These are phyloP conservation scores for Phytophthora citricola DNA, from an alignment of 352 stramenopile genomes.

Conservation along the genomic window DNA sequence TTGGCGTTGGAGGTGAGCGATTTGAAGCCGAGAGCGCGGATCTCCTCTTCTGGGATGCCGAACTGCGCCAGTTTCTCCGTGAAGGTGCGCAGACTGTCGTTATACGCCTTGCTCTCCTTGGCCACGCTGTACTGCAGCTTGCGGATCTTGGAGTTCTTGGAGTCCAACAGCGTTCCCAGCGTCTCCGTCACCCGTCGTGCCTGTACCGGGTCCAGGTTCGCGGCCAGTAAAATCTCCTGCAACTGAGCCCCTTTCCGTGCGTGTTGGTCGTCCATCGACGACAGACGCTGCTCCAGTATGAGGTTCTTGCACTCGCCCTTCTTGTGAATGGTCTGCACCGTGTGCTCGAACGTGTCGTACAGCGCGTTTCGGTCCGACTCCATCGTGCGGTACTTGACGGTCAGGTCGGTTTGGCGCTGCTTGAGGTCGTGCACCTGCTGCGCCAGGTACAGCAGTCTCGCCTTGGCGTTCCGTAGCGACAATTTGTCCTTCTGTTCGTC, in stretches of 20 bases:
- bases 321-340: constrained; percentile 89
- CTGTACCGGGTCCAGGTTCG: constrained; percentile 76
- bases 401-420: constrained; percentile 69
- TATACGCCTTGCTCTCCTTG: constrained; percentile 83
- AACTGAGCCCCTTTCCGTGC: constrained; percentile 77
- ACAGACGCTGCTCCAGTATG: constrained; percentile 85
- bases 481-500: constrained; percentile 93
- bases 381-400: constrained; percentile 73
- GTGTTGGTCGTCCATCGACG: constrained; percentile 76
- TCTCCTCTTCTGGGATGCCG: constrained; percentile 79
- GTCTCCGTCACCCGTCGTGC: constrained; percentile 73
- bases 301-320: constrained; percentile 93
- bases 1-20: constrained; percentile 60
- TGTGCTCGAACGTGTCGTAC: constrained; percentile 92
- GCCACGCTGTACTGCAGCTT: constrained; percentile 69
- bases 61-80: constrained; percentile 69
- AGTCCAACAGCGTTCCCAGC: constrained; percentile 66
- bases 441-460: constrained; percentile 79
- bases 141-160: constrained; percentile 65
- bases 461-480: constrained; percentile 89
- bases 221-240: constrained; percentile 73
- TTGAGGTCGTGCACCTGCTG: constrained; percentile 76
- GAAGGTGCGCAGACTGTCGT: constrained; percentile 79
- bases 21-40: constrained; percentile 72
- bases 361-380: constrained; percentile 89